Conservation (phyloP, 257 asterid species). For the Gentiana macrophylla region DNA sequence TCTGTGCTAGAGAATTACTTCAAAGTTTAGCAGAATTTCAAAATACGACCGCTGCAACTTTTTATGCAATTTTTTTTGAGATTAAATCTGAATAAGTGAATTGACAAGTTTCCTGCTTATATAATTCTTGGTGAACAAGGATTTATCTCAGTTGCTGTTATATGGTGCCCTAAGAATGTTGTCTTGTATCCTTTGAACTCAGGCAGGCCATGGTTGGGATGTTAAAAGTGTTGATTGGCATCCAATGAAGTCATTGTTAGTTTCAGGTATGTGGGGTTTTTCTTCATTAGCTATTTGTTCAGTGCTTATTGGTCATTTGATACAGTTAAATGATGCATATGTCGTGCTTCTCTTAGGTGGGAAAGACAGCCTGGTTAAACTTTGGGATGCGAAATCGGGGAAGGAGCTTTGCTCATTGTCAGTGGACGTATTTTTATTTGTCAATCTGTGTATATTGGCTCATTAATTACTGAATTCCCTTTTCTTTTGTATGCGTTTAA, state of each 20-base stretch:
- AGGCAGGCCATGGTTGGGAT: constrained; percentile 99
- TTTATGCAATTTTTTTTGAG: no score
- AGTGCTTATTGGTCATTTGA: neutral
- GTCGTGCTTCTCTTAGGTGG: constrained; percentile 58
- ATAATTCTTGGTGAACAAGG: neutral
- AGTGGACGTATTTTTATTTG: constrained; percentile 21
- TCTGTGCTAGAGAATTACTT: no score
- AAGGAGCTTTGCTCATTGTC: constrained; percentile 89
- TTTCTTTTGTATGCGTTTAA: neutral
- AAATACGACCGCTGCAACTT: no score
- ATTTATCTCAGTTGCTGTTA: no score
- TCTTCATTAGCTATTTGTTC: neutral
- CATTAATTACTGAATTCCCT: neutral
- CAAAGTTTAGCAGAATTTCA: neutral
- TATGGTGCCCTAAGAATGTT: constrained; percentile 43
- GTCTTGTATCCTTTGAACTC: constrained; percentile 66
- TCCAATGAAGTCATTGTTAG: constrained; percentile 89
- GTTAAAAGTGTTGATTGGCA: constrained; percentile 99
- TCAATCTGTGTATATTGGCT: neutral
- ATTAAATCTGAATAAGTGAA: neutral
- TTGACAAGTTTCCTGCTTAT: neutral
- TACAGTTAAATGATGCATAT: neutral
- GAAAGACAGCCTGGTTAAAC: constrained; percentile 95
- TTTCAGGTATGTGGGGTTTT: constrained; percentile 48
- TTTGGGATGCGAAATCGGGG: constrained; percentile 98